phyloP scores from a whole-genome alignment of 192 early-diverging fungal genomes.

The Chytriomyces confervae region DNA sequence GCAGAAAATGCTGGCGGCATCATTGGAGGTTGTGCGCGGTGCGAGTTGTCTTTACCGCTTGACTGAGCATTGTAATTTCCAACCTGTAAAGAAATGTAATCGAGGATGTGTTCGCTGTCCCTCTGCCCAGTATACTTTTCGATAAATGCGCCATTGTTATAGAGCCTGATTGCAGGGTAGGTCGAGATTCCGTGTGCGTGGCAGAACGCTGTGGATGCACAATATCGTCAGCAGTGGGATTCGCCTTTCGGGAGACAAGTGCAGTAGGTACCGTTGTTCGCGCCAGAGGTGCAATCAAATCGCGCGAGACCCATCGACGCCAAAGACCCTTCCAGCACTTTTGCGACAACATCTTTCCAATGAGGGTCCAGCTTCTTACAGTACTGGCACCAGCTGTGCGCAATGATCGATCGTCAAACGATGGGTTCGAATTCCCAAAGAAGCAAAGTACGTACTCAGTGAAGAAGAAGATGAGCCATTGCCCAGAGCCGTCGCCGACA shows the following conservation, averaged over 20 bases:
- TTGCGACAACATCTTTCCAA: not conserved
- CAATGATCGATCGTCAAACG: not conserved
- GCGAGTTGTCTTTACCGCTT: not conserved
- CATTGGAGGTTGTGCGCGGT: conserved; percentile 13
- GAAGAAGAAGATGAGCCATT: conserved; percentile 24
- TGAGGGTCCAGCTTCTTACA: conserved; percentile 24
- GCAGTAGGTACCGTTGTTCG: not conserved
- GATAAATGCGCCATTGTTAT: conserved; percentile 16
- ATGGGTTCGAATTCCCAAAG: not conserved
- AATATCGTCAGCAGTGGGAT: not conserved
- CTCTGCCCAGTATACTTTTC: conserved; percentile 23
- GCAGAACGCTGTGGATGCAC: conserved; percentile 11
- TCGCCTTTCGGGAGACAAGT: not conserved
- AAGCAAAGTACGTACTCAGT: not conserved
- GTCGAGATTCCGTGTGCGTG: conserved; percentile 17
- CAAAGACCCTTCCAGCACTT: not conserved
- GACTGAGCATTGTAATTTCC: not conserved
- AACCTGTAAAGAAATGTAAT: not conserved
- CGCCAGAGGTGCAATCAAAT: conserved; percentile 17
- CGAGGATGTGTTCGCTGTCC: not conserved
- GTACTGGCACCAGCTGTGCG: conserved; percentile 16
- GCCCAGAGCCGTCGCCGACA: conserved; percentile 7
- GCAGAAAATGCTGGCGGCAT: too few relatives aligned
- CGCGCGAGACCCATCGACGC: conserved; percentile 14
- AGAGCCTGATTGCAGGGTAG: conserved; percentile 20